Base-by-base conservation (phyloP, 257 asterid species). In the Plantago elongata region DNA sequence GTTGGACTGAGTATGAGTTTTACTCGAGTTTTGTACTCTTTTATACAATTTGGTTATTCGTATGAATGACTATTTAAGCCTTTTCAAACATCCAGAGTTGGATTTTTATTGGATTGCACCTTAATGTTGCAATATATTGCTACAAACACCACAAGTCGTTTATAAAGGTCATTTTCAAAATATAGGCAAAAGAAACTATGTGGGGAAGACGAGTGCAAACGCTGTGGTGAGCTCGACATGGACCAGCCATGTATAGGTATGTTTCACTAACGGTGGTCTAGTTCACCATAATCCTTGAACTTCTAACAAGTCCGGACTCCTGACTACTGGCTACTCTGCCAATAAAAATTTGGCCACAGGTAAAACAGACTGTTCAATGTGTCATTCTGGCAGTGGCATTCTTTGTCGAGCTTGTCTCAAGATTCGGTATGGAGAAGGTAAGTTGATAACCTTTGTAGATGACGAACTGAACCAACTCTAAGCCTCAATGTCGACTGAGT, bases 351-450 rank as follows among this genome's bases (percentile, higher is more conserved):
- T 58, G 50, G 12, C 40, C 62, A 67, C 84, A 90, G 97, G 97
- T 48, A 90, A 90, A 85, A 85, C 96, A 1, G 90, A 87, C 29
- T 90, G 97, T 72, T 83, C 96, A 1, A 71, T 54, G 44, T 90
- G 97, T 72, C 96, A 87, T 73, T 87, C 95, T 51, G 73, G 76
- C 70, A 67, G 69, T 13, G 97, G 95, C 62, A 72, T 87, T 62
- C 78, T 87, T 61, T 87, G 97, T 47, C 86, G 95, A 74, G 93
- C 87, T 62, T 90, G 96, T 67, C 90, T 90, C 70, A 83, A 79
- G 70, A 60, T 90, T 50, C 74, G 97, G 34, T 90, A 90, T 54
- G 97, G 96, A 14, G 96, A 90, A 87, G 97, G 97, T 90, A 78
- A 75, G 79, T 44, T 22, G n/a, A 52, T 15, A 22, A 42, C 43